Percentiles rank a stretch among this genome's conserved stretches.
Conservation (phyloP, 441 rosid species). For the Syzygium malaccense region DNA sequence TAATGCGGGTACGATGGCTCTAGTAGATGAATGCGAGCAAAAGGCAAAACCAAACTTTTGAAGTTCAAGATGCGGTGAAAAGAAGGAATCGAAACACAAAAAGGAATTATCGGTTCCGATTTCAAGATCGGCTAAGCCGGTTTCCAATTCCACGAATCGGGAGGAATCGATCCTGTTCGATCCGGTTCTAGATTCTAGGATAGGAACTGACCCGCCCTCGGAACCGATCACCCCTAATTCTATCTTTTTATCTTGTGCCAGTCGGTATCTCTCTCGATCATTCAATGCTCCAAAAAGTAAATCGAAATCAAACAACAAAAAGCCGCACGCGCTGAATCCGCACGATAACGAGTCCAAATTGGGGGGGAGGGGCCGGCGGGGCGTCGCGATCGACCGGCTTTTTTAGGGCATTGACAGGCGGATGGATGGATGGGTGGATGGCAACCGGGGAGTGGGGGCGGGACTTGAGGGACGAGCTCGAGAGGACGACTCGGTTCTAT, state of each 20-base stretch:
- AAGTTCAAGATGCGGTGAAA: rapidly evolving
- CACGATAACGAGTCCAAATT: neutral
- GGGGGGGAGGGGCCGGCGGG: neutral
- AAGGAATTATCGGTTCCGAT: neutral
- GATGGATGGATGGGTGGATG: neutral
- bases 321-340: neutral
- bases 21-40: no score
- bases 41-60: neutral
- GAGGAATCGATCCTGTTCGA: rapidly evolving
- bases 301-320: neutral
- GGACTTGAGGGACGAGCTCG: no score
- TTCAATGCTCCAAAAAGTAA: neutral
- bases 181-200: rapidly evolving
- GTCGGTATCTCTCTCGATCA: no score
- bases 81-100: rapidly evolving
- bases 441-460: neutral
- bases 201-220: neutral
- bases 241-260: neutral
- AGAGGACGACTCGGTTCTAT: neutral
- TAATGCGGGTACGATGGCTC: no score
- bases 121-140: rapidly evolving
- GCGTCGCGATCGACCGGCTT: neutral
- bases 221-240: neutral
- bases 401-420: neutral
- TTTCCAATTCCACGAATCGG: rapidly evolving